Evolutionary conservation across 2,329 filamentous ascomycete species (phyloP), one percentile per base, ranked within the genome.

Genomic region (Coniochaeta sp.): DNA sequence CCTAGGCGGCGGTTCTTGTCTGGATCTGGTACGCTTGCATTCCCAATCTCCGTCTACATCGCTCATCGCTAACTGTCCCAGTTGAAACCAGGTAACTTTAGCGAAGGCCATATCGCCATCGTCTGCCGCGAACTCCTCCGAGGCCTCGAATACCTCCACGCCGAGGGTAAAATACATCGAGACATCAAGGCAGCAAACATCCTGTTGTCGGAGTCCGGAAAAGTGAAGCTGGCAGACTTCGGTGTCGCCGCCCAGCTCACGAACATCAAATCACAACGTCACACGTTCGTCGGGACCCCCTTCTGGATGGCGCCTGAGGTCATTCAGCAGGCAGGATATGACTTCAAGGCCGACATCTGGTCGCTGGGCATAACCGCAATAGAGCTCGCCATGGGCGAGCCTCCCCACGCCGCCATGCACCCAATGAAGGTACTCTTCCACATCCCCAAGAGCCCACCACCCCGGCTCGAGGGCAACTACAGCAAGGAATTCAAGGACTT

Each of bases 251-350:
- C 94, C 27, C 94, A 99, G 68, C 77, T 99, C 62, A 95, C 90
- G 55, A 96, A 96, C 65, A 95, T 97, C 72, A 96, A 96, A 71
- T 96, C 92, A 2, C 91, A 96, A 68, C 84, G 94, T 51, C 92
- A 97, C 69, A 99, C 94, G 0, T 97, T 99, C 63, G 94, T 99
- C 18, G 94, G 94, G 18, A 97, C 92, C 0, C 94, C 94, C 0
- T 96, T 95, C 65, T 96, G 91, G 91, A 95, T 96, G 91, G 91
- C 91, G 1, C 91, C 91, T 1, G 91, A 96, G 65, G 91, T 96
- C 31, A 96, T 96, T 59, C 86, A 95, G 66, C 90, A 95, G 69
- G 83, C 89, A 57, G 81, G 80, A 14, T 84, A 83, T 56, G 90
- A 92, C 67, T 94, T 89, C 73, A 94, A 94, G 69, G 91, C 91